Percentiles rank a stretch among this genome's conserved stretches.
phyloP scores from a whole-genome alignment of 257 asterid species.

The Plantago ovata region DNA sequence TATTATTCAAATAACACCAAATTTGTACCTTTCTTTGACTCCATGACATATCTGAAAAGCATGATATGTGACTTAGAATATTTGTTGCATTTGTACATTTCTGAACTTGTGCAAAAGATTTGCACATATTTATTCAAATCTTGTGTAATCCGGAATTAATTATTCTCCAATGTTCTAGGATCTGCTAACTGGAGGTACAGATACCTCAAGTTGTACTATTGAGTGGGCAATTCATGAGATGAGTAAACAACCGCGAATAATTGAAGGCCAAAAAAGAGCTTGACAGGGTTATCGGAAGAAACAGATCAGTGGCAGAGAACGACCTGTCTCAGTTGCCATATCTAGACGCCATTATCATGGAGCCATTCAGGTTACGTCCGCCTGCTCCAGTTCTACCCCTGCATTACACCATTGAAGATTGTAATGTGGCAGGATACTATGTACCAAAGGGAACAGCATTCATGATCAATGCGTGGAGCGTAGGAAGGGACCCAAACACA shows the following conservation, averaged over 20 bases:
- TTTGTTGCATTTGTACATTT: too few species aligned
- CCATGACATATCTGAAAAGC: too few species aligned
- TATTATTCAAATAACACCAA: too few species aligned
- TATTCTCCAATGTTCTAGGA: not conserved
- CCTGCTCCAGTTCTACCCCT: slow-evolving; percentile 8
- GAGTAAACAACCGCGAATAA: slow-evolving; percentile 5
- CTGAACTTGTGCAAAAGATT: too few species aligned
- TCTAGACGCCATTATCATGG: slow-evolving; percentile 18
- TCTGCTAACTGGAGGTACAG: slow-evolving; percentile 16
- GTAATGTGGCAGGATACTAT: slow-evolving; percentile 15
- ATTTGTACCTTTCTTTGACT: too few species aligned
- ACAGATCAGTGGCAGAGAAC: slow-evolving; percentile 22
- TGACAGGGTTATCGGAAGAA: slow-evolving; percentile 17
- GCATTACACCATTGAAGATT: slow-evolving; percentile 19
- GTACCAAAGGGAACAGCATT: slow-evolving; percentile 11
- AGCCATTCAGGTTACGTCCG: slow-evolving; percentile 23
- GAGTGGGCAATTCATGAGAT: slow-evolving; percentile 27
- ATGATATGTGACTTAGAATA: too few species aligned
- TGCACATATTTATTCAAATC: too few species aligned
- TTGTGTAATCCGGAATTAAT: too few species aligned
- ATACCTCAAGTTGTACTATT: slow-evolving; percentile 16
- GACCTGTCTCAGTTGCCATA: slow-evolving; percentile 8
- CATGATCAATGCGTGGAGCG: slow-evolving; percentile 14
- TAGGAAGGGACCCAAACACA: slow-evolving; percentile 2
- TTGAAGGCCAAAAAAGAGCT: slow-evolving; percentile 19